These are phyloP conservation scores for Globisporangium radiosum DNA, from an alignment of 352 stramenopile genomes.

Conservation along the genomic window DNA sequence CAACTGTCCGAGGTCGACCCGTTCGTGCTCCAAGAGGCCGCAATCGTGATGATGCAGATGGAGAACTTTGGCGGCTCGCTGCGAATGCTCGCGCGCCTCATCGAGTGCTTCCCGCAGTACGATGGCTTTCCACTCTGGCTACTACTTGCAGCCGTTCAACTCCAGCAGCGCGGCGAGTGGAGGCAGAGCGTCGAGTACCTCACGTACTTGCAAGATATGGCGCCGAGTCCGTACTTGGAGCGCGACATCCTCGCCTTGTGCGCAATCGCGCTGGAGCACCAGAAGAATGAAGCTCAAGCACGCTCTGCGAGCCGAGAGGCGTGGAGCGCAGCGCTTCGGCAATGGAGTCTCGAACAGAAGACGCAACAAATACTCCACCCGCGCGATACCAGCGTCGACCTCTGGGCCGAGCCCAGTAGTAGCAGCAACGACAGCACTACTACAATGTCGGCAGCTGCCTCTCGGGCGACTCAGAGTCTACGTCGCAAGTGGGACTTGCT, in stretches of 20 bases:
- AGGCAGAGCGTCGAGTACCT: conserved; percentile 55
- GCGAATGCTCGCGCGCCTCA: conserved; percentile 44
- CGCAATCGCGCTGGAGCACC: conserved; percentile 44
- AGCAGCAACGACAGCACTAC: too few species aligned
- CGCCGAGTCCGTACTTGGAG: conserved; percentile 43
- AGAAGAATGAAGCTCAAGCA: conserved; percentile 5
- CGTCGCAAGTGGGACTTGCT: conserved; percentile 45
- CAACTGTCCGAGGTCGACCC: conserved; percentile 19
- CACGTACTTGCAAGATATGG: conserved; percentile 47
- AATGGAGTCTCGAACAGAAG: conserved; percentile 44
- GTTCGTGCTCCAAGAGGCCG: conserved; percentile 48
- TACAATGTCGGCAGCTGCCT: not conserved
- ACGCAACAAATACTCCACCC: conserved; percentile 1
- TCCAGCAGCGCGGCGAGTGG: conserved; percentile 50
- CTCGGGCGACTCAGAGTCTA: not conserved
- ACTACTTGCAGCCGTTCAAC: conserved; percentile 48
- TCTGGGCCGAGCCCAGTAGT: not conserved
- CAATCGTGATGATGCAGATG: conserved; percentile 60
- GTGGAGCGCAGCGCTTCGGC: conserved; percentile 49
- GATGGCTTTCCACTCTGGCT: conserved; percentile 47
- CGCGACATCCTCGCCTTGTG: conserved; percentile 50
- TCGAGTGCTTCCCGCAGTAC: conserved; percentile 45
- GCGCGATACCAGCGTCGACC: not conserved
- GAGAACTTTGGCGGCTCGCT: conserved; percentile 42
- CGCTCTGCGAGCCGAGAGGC: conserved; percentile 28